Percentiles rank a stretch among this genome's conserved stretches.
Conservation (phyloP, 2,329 filamentous ascomycete species). For the Colletotrichum tabaci region DNA sequence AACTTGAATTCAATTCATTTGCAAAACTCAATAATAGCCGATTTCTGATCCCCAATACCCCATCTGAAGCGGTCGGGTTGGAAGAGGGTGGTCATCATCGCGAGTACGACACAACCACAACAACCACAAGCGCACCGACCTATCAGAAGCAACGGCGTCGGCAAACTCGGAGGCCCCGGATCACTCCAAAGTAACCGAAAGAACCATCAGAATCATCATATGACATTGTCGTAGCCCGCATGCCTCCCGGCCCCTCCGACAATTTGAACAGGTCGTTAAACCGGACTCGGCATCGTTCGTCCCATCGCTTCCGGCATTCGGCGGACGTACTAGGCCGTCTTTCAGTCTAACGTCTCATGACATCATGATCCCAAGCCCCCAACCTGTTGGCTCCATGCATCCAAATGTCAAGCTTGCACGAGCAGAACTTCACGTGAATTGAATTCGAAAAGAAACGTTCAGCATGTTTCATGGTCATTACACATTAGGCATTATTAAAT, state of each 20-base stretch:
- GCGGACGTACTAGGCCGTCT: background rate
- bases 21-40: background rate
- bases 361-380: background rate
- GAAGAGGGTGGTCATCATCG: background rate
- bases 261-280: slow-evolving; percentile 19
- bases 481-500: slow-evolving; percentile 25
- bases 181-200: background rate
- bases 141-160: slow-evolving; percentile 2
- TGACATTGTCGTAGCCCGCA: background rate
- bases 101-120: background rate
- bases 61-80: too few species aligned
- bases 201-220: too few species aligned
- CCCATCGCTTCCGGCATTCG: slow-evolving; percentile 13
- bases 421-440: background rate
- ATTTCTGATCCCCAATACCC: background rate
- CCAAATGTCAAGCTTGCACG: background rate
- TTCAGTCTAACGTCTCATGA: slow-evolving; percentile 5
- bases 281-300: background rate
- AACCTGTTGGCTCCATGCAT: background rate
- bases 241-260: background rate
- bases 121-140: background rate
- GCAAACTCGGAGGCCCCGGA: background rate
- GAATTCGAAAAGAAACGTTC: background rate
- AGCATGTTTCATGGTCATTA: slow-evolving; percentile 13
- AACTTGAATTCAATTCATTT: too few species aligned